A percentile compares a stretch with the other conserved stretches of the same genome.
These are phyloP conservation scores for Talaromyces amestolkiae DNA, from an alignment of 2,329 filamentous ascomycete species.

Conservation along the genomic window DNA sequence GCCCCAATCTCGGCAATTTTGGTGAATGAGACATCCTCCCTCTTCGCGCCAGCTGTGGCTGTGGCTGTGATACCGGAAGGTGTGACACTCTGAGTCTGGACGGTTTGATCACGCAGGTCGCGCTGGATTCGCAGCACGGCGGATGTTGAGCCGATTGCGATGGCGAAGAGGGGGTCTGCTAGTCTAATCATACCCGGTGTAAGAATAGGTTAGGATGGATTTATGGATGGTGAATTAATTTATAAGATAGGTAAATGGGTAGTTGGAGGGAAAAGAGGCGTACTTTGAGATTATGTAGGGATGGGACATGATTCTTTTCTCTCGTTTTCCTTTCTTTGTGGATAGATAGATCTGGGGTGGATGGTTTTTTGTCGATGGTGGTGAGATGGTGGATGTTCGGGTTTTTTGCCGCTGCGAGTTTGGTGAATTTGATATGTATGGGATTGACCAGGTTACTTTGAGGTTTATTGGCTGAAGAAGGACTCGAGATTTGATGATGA, in stretches of 20 bases:
- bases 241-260: no score
- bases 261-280: slow-evolving; percentile 12
- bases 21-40: slow-evolving; percentile 26
- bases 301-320: slow-evolving; percentile 14
- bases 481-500: background rate
- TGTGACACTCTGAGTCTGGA: slow-evolving; percentile 23
- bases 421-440: background rate
- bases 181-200: slow-evolving; percentile 19
- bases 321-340: background rate
- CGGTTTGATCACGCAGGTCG: slow-evolving; percentile 51
- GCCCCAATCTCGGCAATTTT: slow-evolving; percentile 31
- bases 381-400: background rate
- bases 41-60: background rate
- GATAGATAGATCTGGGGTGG: background rate
- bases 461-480: background rate
- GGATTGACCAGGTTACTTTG: background rate
- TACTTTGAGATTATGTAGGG: slow-evolving; percentile 46
- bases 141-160: slow-evolving; percentile 53
- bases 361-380: background rate
- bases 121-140: slow-evolving; percentile 54
- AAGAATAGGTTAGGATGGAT: no score
- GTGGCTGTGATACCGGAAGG: background rate
- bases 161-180: slow-evolving; percentile 55
- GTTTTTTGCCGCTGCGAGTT: background rate
- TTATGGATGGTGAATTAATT: no score